Evolutionary conservation across 805 yeast species (phyloP), one percentile per base, ranked within the genome.

Genomic region (Candida vaughaniae): DNA sequence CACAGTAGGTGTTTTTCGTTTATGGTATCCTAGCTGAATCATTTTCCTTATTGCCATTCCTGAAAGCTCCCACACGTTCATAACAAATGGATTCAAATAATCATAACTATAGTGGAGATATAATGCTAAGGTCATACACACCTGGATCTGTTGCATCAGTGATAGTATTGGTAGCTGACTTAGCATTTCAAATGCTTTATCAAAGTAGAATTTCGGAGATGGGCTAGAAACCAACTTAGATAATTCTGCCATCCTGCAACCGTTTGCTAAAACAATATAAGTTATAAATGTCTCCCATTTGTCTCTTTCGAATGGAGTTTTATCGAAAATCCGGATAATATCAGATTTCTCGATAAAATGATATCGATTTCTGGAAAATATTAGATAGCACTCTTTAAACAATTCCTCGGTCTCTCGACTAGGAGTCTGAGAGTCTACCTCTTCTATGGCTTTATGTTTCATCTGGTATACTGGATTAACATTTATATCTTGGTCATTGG

Each of bases 1-100:
- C 15, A 42, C 19, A 11, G 37, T 35, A 8, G 36, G 29, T 3
- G 40, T 30, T 19, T 33, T 35, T 29, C 29, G 30, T 25, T 36
- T 25, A 22, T 42, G 46, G 27, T 31, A 42, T 2, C 46, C 46
- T 16, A 35, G 25, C 20, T 42, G 46, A 19, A 38, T 31, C 29
- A 42, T 35, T 25, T 42, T 42, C 16, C 46, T 23, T 2, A 42
- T 35, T 3, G 46, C 42, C 12, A 42, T 19, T 7, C 46, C 46
- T 1, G 38, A 27, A 7, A 34, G 16, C 19, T 34, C 37, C 37
- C 37, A 34, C 8, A 39, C 43, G 22, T 39, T 39, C 39, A 39
- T 39, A 11, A 35, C 33, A 32, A 23, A 39, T 7, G 43, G 32
- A 16, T 39, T 31, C 12, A 26, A 26, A 29, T 28, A 35, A 29